These are phyloP conservation scores for Cladophialophora bantiana DNA, from an alignment of 2,329 filamentous ascomycete genomes.

Conservation along the genomic window DNA sequence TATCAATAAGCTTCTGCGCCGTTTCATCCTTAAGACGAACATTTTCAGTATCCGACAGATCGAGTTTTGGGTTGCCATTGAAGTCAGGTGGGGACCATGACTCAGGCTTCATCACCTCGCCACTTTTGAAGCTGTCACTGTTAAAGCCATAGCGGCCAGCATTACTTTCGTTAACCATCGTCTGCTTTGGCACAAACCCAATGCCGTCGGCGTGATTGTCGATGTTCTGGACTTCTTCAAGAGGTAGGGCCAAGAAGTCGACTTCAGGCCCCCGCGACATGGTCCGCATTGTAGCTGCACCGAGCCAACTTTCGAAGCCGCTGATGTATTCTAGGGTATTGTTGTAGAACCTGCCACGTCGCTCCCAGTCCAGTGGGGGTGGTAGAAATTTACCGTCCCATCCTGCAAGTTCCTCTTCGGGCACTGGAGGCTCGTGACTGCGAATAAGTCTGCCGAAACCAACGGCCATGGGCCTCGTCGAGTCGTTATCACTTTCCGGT, in stretches of 20 bases:
- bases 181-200: constrained; percentile 30
- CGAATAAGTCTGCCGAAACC: constrained; percentile 32
- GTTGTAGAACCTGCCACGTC: constrained; percentile 46
- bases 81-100: constrained; percentile 26
- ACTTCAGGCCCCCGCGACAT: constrained; percentile 10
- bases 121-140: constrained; percentile 9
- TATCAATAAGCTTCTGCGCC: constrained; percentile 43
- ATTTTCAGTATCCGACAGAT: constrained; percentile 38
- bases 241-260: constrained; percentile 24
- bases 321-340: constrained; percentile 32
- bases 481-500: constrained; percentile 28
- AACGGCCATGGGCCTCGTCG: constrained; percentile 18
- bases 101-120: background rate
- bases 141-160: constrained; percentile 27
- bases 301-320: constrained; percentile 45
- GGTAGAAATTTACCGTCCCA: constrained; percentile 57
- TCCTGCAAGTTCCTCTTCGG: constrained; percentile 41
- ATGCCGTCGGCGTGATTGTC: constrained; percentile 38
- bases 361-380: constrained; percentile 57
- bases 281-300: constrained; percentile 17
- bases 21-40: constrained; percentile 45
- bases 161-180: constrained; percentile 28
- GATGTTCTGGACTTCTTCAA: constrained; percentile 27
- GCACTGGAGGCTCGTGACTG: constrained; percentile 8
- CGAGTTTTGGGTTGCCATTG: constrained; percentile 37